phyloP scores from a whole-genome alignment of 495 filamentous ascomycete species.

The Penicillium argentinense region DNA sequence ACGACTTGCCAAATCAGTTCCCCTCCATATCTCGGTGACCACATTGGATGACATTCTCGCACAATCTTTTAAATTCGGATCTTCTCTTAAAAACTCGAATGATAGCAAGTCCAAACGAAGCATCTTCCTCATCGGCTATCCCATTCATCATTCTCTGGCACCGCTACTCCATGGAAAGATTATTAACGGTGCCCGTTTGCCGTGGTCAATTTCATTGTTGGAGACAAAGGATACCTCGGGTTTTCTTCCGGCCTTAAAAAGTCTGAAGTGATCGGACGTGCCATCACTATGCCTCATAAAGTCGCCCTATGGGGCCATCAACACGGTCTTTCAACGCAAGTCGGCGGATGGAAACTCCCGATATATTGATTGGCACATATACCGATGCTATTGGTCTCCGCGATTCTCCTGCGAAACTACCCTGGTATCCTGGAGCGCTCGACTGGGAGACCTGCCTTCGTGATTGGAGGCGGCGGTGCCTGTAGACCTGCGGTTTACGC shows the following conservation, averaged over 20 bases:
- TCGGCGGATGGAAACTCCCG: slow-evolving; percentile 32
- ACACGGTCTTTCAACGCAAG: slow-evolving; percentile 57
- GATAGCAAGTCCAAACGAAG: background rate
- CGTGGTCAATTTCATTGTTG: slow-evolving; percentile 53
- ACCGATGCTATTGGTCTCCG: slow-evolving; percentile 64
- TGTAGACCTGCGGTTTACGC: slow-evolving; percentile 61
- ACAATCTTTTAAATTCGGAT: slow-evolving; percentile 2
- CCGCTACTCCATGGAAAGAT: slow-evolving; percentile 58
- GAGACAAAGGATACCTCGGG: slow-evolving; percentile 33
- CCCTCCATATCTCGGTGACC: background rate
- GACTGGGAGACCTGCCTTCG: slow-evolving; percentile 45
- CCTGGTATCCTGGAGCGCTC: slow-evolving; percentile 26
- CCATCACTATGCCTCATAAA: slow-evolving; percentile 68
- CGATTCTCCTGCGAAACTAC: slow-evolving; percentile 58
- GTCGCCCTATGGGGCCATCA: slow-evolving; percentile 60
- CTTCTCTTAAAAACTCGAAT: background rate
- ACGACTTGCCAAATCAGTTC: too few species aligned
- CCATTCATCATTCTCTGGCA: slow-evolving; percentile 56
- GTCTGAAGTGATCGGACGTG: slow-evolving; percentile 40
- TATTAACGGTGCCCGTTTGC: slow-evolving; percentile 44
- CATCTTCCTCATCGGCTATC: slow-evolving; percentile 31
- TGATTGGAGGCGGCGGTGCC: slow-evolving; percentile 60
- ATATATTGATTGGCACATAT: slow-evolving; percentile 61
- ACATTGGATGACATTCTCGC: background rate
- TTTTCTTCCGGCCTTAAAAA: background rate